Evolutionary conservation across 2,329 filamentous ascomycete species (phyloP), one percentile per base, ranked within the genome.

Genomic region (Colletotrichum gigasporum): DNA sequence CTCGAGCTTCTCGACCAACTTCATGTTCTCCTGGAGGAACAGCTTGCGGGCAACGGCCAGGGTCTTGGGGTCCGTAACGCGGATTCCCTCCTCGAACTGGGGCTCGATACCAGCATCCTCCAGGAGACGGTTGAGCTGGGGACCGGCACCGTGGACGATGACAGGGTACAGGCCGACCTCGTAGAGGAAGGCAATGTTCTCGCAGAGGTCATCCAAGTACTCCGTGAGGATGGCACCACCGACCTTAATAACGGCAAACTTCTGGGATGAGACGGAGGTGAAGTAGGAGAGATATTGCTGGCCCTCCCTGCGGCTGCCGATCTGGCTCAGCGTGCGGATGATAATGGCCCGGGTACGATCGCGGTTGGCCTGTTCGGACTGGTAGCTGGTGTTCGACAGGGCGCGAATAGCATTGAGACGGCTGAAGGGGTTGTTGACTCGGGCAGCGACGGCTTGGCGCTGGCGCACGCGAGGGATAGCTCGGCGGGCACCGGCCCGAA

Each of bases 261-360:
- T 94, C 82, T 98, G 94, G 34, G 94, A 97, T 44, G 94, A 96
- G 67, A 97, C 94, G 32, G 94, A 97, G 71, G 91, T 96, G 85
- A 99, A 99, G 77, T 98, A 94, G 70, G 94, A 96, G 64, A 98
- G 90, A 79, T 98, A 98, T 80, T 98, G 95, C 83, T 97, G 93
- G 68, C 96, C 93, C 82, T 99, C 95, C 66, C 95, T 87, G 86
- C 96, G 97, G 68, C 94, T 97, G 67, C 94, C 95, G 76, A 98
- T 96, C 80, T 95, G 97, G 82, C 93, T 97, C 71, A 98, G 86
- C 65, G 97, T 87, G 81, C 95, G 93, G 73, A 96, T 91, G 68
- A 97, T 93, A 58, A 93, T 94, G 47, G 90, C 90, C 63, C 92
- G 87, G 44, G 91, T 93, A 61, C 86, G 88, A 64, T 86, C 84